Percentiles rank a stretch among this genome's conserved stretches.
These are phyloP conservation scores for Adansonia digitata DNA, from an alignment of 345 rosid species.

Conservation along the genomic window DNA sequence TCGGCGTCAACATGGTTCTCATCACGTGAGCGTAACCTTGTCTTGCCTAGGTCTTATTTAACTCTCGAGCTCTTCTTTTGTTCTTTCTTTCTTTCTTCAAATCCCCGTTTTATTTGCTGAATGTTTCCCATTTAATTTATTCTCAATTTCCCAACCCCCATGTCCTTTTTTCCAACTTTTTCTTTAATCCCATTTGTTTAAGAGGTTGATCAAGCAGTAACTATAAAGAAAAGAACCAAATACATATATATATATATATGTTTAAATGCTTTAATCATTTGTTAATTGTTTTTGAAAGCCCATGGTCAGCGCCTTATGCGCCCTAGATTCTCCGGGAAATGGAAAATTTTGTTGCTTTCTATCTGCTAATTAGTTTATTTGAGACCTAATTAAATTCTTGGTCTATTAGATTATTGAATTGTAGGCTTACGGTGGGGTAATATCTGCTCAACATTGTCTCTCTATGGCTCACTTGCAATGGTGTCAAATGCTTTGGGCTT, in stretches of 20 bases:
- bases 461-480: slow-evolving; percentile 35
- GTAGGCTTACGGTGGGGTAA: slow-evolving; percentile 21
- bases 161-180: neutral
- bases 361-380: slow-evolving; percentile 10
- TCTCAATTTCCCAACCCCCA: neutral
- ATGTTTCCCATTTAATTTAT: neutral
- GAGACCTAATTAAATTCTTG: slow-evolving; percentile 24
- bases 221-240: neutral
- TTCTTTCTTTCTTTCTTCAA: slow-evolving; percentile 10
- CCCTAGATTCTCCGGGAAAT: slow-evolving; percentile 92
- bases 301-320: slow-evolving; percentile 96
- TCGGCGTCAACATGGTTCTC: slow-evolving; percentile 62
- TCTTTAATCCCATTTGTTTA: slow-evolving; percentile 6
- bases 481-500: slow-evolving; percentile 48
- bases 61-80: slow-evolving; percentile 10
- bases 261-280: slow-evolving; percentile 21
- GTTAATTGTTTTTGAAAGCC: slow-evolving; percentile 42
- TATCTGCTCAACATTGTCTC: slow-evolving; percentile 60
- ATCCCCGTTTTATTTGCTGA: slow-evolving; percentile 2
- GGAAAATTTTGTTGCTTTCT: slow-evolving; percentile 19
- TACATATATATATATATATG: neutral
- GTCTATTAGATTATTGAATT: slow-evolving; percentile 19
- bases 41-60: slow-evolving; percentile 31
- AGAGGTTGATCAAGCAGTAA: neutral
- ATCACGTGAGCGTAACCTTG: slow-evolving; percentile 59